Evolutionary conservation across 164 flowering plant species (phyloP), one percentile per base, ranked within the genome.

Genomic region (Hamamelis virginiana): DNA sequence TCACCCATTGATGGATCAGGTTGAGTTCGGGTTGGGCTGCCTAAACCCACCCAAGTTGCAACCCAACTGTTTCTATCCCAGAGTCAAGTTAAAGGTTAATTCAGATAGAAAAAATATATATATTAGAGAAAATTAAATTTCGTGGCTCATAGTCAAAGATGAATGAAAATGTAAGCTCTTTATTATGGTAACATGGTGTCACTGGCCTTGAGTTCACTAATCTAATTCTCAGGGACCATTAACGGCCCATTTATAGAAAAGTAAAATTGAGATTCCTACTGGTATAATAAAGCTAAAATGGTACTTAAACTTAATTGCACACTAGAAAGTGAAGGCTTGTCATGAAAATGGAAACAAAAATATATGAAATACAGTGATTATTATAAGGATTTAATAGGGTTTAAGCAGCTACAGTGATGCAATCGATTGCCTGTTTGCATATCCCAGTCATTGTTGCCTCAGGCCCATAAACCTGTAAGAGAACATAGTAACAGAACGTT

Each of bases 401-500:
- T 83, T 70, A 85, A 53, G 92, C 90, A 28, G 87, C 80, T 5
- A 80, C 89, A 46, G 75, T 73, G 75, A 89, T 82, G 84, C 86
- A 89, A 47, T 86, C 78, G 9, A 89, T 89, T 6, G 91, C 91
- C 75, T 89, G 83, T 69, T 89, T 86, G 86, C 94, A 89, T 52
- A 89, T 89, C 46, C 94, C 90, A 9, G 94, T 87, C 94, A 89
- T 89, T 3, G 90, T 87, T 8, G 89, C 91, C 75, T 89, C 94
- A 41, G 94, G 91, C 22, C 91, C 94, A 55, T 86, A 89, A 64
- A 89, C 90, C 94, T 89, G 69, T 19, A 73, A 61, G 21, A 58
- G 43, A 58, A 66, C 26, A 45, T 16, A 55, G 23, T 50, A 63
- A 43, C 56, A 59, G 15, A 2, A 47, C 23, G 38, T 5, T 18